Evolutionary conservation across 345 rosid species (phyloP).

Genomic region (Syzygium grande): DNA sequence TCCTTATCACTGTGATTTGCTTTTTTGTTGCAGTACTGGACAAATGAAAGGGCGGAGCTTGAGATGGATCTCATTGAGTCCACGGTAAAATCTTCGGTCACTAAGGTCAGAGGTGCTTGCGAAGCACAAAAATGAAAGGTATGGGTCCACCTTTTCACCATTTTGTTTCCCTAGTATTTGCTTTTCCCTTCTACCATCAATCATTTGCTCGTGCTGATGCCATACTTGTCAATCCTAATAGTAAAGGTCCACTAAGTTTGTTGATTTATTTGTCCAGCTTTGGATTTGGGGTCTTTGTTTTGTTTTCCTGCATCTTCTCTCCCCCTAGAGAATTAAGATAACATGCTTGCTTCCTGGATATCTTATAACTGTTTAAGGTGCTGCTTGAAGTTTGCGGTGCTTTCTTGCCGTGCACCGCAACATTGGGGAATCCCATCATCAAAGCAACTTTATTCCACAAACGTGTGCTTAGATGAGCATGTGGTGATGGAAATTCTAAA

Average conservation of each 20-base stretch:
- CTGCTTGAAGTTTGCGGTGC: background rate
- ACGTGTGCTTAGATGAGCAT: background rate
- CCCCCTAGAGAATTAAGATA: background rate
- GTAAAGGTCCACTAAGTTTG: background rate
- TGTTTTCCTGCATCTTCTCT: background rate
- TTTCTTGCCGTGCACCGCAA: background rate
- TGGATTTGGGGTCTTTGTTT: background rate
- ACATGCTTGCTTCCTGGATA: background rate
- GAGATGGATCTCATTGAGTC: constrained; percentile 80
- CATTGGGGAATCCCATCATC: background rate
- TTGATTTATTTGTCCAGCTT: background rate
- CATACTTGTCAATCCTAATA: background rate
- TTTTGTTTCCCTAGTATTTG: background rate
- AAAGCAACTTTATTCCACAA: background rate
- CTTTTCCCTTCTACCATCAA: background rate
- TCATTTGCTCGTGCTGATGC: background rate
- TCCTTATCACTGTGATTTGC: background rate
- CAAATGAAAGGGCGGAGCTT: constrained; percentile 49
- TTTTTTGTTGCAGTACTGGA: constrained; percentile 43
- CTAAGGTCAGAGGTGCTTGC: constrained; percentile 67
- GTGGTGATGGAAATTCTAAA: background rate
- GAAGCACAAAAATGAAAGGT: constrained; percentile 80
- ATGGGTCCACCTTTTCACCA: background rate
- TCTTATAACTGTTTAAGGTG: background rate
- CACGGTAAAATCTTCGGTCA: constrained; percentile 65